Percentiles rank a stretch among this genome's conserved stretches.
phyloP scores from a whole-genome alignment of 305 asterid genomes.

The Fraxinus sp. region DNA sequence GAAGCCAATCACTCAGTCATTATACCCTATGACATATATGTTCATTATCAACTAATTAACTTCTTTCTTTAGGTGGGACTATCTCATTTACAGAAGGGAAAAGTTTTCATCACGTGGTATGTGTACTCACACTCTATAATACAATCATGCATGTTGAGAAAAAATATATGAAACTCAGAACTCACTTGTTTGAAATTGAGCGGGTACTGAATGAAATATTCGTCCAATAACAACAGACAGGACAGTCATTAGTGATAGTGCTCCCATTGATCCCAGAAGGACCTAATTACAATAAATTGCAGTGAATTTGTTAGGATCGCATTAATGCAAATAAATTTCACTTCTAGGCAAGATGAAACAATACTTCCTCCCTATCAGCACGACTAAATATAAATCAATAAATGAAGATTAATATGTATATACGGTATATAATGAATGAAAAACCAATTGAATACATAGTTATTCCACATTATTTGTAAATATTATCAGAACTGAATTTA shows the following conservation, averaged over 20 bases:
- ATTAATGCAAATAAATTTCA: neutral
- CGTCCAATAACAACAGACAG: slow-evolving; percentile 83
- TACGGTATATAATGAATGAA: neutral
- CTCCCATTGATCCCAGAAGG: slow-evolving; percentile 95
- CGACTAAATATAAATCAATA: neutral
- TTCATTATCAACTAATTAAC: neutral
- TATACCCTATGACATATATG: neutral
- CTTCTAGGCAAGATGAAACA: neutral
- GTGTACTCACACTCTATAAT: neutral
- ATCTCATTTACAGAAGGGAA: neutral
- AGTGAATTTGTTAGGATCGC: neutral
- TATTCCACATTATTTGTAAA: neutral
- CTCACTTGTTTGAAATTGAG: slow-evolving; percentile 98
- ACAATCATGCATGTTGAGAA: neutral
- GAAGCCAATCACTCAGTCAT: neutral
- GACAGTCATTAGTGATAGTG: slow-evolving; percentile 85
- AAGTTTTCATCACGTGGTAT: neutral
- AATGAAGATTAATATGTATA: neutral
- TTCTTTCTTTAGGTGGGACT: neutral
- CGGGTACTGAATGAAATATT: slow-evolving; percentile 85
- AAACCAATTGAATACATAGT: neutral
- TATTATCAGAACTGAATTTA: neutral
- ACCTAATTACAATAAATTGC: slow-evolving; percentile 48
- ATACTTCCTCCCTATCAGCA: neutral
- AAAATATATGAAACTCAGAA: neutral